Conservation (phyloP, 2,329 filamentous ascomycete genomes). For the Claviceps africana region DNA sequence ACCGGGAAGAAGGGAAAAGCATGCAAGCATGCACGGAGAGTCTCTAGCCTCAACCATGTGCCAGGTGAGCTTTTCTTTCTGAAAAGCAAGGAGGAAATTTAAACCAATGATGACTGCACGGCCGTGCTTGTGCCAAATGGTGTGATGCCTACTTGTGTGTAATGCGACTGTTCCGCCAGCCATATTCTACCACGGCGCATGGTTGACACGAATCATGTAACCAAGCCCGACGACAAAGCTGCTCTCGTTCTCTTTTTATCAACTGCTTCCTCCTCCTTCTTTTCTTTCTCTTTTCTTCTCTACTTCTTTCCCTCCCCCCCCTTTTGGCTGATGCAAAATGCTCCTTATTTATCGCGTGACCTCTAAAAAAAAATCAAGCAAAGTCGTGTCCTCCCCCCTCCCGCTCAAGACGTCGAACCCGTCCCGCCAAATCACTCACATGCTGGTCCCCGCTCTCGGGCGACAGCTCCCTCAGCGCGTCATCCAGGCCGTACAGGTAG, state of each 20-base stretch:
- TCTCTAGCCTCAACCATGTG: background rate
- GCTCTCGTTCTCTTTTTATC: too few species aligned
- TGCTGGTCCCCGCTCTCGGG: constrained; percentile 70
- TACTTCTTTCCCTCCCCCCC: too few species aligned
- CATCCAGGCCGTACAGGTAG: constrained; percentile 72
- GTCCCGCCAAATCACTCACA: constrained; percentile 63
- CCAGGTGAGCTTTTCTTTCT: background rate
- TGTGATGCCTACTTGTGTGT: background rate
- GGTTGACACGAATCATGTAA: too few species aligned
- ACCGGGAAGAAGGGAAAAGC: background rate
- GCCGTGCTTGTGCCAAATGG: background rate
- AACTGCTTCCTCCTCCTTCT: background rate
- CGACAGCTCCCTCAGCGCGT: constrained; percentile 57
- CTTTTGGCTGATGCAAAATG: too few species aligned
- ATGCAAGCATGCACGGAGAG: background rate
- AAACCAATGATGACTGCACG: background rate
- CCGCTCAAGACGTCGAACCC: constrained; percentile 48
- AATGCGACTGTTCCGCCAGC: background rate
- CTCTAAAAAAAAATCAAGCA: background rate
- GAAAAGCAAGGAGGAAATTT: background rate
- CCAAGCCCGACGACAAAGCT: too few species aligned
- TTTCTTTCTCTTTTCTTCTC: background rate
- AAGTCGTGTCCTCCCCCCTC: background rate
- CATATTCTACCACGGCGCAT: background rate
- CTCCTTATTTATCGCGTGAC: background rate